Base-by-base conservation (phyloP, 2,329 filamentous ascomycete genomes). In the Cercospora citrullina region DNA sequence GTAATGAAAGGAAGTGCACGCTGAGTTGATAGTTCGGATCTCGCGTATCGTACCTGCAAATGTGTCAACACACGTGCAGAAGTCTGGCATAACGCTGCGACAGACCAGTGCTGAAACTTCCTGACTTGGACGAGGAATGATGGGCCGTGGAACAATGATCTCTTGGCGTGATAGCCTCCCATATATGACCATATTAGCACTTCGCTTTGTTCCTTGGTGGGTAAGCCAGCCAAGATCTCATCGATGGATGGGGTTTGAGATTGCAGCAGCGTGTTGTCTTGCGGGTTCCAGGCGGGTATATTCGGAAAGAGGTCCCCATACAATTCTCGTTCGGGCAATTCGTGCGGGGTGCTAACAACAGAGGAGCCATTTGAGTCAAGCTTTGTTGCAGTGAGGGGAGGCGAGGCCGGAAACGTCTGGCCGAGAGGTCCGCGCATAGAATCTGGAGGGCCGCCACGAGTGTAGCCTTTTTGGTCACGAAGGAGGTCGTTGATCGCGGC, bases 111-210 rank as follows among this genome's bases (percentile, higher is more conserved):
- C 36, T 70, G 68, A 48, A 72, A 70, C 30, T 70, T 71, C 53
- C 68, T 39, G 9, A 70, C 68, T 60, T 72, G 68, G 36, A 71
- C 65, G 26, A 72, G 28, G 45, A 73, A 72, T 3, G 63, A 58
- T 4, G 67, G 68, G 28, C 68, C 70, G 33, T 73, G 67, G 55
- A 73, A 72, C 1, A 73, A 36, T 1, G 64, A 65, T 42, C 67
- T 60, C 33, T 72, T 73, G 14, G 69, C 70, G 60, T 73, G 71
- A 48, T 71, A 73, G 9, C 71, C 71, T n/a, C 66, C 65, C 67
- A 73, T 69, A 33, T 73, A 73, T 6, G 64, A 65, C 68, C 68
- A 71, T 26, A 73, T 69, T 57, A 73, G 51, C 6, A 72, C 71
- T 64, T 71, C 70, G 23, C 67, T 68, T 58, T 72, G 71, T 53